Conservation (phyloP, 2,329 filamentous ascomycete genomes). For the Neonectria coccinea region DNA sequence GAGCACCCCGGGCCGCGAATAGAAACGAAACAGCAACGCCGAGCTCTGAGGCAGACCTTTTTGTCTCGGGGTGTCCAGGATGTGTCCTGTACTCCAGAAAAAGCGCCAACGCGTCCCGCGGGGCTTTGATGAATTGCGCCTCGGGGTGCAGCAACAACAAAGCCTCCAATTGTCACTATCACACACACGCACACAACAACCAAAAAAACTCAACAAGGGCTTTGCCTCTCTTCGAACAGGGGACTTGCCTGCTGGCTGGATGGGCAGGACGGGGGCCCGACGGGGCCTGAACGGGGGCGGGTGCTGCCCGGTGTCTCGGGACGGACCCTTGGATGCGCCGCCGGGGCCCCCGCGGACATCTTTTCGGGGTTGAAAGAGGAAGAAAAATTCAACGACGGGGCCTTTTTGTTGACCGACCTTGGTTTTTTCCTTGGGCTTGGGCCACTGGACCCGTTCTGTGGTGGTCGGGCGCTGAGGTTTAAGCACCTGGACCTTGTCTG, state of each 20-base stretch:
- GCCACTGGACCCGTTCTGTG: conserved; percentile 28
- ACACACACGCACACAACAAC: not conserved
- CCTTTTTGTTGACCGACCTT: conserved; percentile 19
- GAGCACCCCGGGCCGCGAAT: conserved; percentile 1
- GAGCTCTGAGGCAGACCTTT: conserved; percentile 1
- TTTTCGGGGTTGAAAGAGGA: conserved; percentile 21
- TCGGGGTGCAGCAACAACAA: not conserved
- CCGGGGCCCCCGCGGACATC: conserved; percentile 28
- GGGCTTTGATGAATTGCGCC: conserved; percentile 7
- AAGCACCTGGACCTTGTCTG: conserved; percentile 37
- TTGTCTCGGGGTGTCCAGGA: not conserved
- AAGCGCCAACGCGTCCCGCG: conserved; percentile 14
- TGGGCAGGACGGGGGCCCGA: conserved; percentile 25
- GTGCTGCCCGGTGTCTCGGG: conserved; percentile 40
- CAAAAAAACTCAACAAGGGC: conserved; percentile 1
- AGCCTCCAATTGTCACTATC: conserved; percentile 12
- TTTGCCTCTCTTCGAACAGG: not conserved
- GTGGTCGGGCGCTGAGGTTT: conserved; percentile 28
- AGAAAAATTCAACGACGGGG: not conserved
- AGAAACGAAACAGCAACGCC: conserved; percentile 7
- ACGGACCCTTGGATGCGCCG: conserved; percentile 32
- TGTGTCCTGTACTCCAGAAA: conserved; percentile 11
- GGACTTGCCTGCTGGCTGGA: conserved; percentile 19
- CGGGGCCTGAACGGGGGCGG: conserved; percentile 23
- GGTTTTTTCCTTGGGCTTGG: not conserved